A percentile compares a stretch with the other conserved stretches of the same genome.
phyloP scores from a whole-genome alignment of 768 basidiomycete genomes.

The Megacollybia marginata region DNA sequence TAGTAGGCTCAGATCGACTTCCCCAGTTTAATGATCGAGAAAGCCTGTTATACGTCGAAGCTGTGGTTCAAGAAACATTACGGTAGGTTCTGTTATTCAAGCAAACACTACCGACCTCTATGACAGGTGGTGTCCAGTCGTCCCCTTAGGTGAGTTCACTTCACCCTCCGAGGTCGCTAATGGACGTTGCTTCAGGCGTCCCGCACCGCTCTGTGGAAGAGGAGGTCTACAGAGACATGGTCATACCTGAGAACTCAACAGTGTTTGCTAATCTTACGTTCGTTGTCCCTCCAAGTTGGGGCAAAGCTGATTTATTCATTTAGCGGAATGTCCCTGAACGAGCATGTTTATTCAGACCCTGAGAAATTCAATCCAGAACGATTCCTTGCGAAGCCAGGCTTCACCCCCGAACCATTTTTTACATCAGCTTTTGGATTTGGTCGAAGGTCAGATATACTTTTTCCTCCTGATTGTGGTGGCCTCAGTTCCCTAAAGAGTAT shows the following conservation, averaged over 20 bases:
- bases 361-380: slow-evolving; percentile 18
- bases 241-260: slow-evolving; percentile 13
- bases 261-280: slow-evolving; percentile 15
- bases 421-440: slow-evolving; percentile 28
- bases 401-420: slow-evolving; percentile 11
- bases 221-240: slow-evolving; percentile 16
- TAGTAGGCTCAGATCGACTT: no score
- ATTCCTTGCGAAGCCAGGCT: slow-evolving; percentile 17
- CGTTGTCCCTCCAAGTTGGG: not conserved
- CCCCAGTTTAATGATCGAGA: no score
- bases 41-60: no score
- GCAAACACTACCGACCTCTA: no score
- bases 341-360: slow-evolving; percentile 20
- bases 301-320: not conserved
- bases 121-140: not conserved
- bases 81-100: no score
- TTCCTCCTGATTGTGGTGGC: not conserved
- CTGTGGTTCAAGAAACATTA: no score
- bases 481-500: slow-evolving; percentile 16
- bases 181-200: slow-evolving; percentile 5
- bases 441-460: slow-evolving; percentile 13
- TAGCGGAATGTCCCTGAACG: slow-evolving; percentile 24
- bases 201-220: slow-evolving; percentile 11
- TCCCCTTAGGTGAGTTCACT: not conserved
- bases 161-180: not conserved